Conservation (phyloP, 306 rosid species). For the Quercus variabilis region DNA sequence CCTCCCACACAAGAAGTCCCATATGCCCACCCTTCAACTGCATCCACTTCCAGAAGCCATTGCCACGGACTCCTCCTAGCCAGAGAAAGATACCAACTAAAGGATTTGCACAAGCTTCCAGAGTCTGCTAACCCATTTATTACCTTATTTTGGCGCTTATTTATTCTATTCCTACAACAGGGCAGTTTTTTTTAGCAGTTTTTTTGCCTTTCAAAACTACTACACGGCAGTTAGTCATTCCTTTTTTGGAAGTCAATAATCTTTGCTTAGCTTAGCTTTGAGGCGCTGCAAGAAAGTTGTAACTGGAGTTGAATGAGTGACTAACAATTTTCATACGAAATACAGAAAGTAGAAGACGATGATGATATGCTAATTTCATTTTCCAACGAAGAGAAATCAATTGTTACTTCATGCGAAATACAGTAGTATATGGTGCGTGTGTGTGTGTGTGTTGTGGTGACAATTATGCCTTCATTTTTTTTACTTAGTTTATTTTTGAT, state of each 20-base stretch:
- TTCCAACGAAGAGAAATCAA: background rate
- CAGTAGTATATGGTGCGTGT: background rate
- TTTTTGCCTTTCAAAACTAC: background rate
- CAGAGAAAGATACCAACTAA: background rate
- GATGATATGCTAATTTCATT: background rate
- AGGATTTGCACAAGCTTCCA: background rate
- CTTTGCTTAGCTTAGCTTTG: background rate
- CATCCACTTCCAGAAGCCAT: conserved; percentile 74
- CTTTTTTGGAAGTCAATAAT: too few species aligned
- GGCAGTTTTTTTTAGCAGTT: background rate
- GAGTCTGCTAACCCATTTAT: conserved; percentile 35
- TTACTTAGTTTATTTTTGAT: background rate
- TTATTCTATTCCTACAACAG: background rate
- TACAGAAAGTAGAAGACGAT: background rate
- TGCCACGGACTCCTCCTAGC: conserved; percentile 52
- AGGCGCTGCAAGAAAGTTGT: conserved; percentile 8
- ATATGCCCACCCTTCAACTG: conserved; percentile 48
- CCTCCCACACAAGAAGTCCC: conserved; percentile 54
- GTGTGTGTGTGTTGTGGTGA: background rate
- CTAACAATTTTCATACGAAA: background rate
- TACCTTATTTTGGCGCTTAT: background rate
- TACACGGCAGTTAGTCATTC: too few species aligned
- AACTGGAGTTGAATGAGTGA: background rate
- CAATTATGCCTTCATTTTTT: background rate
- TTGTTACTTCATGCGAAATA: background rate